Conservation (phyloP, 2,329 filamentous ascomycete species). For the Simplicillium sp. region DNA sequence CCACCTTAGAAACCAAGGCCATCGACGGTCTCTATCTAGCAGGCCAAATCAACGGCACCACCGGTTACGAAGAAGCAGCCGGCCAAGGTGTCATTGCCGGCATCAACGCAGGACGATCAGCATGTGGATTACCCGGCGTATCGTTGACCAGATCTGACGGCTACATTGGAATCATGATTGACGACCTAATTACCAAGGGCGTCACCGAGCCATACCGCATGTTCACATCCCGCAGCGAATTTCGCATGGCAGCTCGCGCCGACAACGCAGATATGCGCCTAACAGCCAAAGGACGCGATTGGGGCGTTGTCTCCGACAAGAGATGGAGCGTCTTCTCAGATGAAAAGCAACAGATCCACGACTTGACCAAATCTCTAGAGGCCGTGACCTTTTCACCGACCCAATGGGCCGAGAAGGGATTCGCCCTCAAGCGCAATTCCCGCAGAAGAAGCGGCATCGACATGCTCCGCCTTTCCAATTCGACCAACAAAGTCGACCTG, state of each 20-base stretch:
- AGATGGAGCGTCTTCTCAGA: conserved; percentile 66
- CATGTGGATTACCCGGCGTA: conserved; percentile 55
- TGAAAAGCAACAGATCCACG: conserved; percentile 56
- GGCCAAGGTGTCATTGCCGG: conserved; percentile 89
- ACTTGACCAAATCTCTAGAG: conserved; percentile 53
- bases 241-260: conserved; percentile 81
- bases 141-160: conserved; percentile 73
- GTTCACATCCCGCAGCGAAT: conserved; percentile 95
- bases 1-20: conserved; percentile 89
- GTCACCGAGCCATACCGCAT: conserved; percentile 96
- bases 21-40: conserved; percentile 85
- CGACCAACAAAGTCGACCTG: conserved; percentile 32
- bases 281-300: conserved; percentile 65
- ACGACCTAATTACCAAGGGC: conserved; percentile 93
- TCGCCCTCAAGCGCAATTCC: conserved; percentile 58
- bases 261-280: conserved; percentile 91
- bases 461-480: conserved; percentile 59
- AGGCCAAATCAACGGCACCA: conserved; percentile 96
- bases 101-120: conserved; percentile 82
- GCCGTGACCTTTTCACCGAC: conserved; percentile 47
- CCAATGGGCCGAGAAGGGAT: conserved; percentile 62
- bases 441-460: conserved; percentile 66
- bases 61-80: conserved; percentile 94
- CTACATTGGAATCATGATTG: conserved; percentile 98
- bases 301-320: conserved; percentile 67